Evolutionary conservation across 1,139 yeast genomes (phyloP), one percentile per base, ranked within the genome.

Genomic region (Pichia sp.): DNA sequence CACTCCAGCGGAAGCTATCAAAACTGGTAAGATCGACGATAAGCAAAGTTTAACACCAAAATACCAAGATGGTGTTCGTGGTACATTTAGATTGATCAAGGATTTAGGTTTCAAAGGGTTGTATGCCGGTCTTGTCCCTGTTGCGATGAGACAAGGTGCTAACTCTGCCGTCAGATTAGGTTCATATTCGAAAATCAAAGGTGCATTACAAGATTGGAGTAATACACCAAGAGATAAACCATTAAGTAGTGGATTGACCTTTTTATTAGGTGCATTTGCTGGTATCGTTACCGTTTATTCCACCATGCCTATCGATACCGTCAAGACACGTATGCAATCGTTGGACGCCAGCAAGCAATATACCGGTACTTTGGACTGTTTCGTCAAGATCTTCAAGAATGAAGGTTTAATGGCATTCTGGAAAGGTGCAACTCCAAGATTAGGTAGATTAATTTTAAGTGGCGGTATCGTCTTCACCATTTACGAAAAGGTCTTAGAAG

Each of bases 251-350:
- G 79, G 77, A 1, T 73, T 90, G 53, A 93, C 98, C 0, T 93
- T 93, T 67, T 77, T 82, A 2, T 88, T 93, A 11, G 99, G 99
- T 37, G 89, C 97, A 2, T 76, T 89, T 59, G 96, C 97, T 1
- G 99, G 99, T 24, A 75, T 85, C 44, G 84, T 93, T 46, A 93
- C 99, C 0, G 99, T 93, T 17, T 93, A 93, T 67, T 73, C 96
- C 4, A 93, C 99, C 10, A 93, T 93, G 98, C 99, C 99, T 11
- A 84, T 93, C 35, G 99, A 93, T 65, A 93, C 98, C 0, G 96
- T 93, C 54, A 93, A 93, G 71, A 93, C 99, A 1, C 79, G 99
- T 68, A 93, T 93, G 97, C 99, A 93, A 71, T 86, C 96, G 27
- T 74, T 93, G 56, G 94, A 88, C 34, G 88, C 97, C 4, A 77